Evolutionary conservation across 306 rosid genomes (phyloP), one percentile per base, ranked within the genome.

Genomic region (Prunus campanulata): DNA sequence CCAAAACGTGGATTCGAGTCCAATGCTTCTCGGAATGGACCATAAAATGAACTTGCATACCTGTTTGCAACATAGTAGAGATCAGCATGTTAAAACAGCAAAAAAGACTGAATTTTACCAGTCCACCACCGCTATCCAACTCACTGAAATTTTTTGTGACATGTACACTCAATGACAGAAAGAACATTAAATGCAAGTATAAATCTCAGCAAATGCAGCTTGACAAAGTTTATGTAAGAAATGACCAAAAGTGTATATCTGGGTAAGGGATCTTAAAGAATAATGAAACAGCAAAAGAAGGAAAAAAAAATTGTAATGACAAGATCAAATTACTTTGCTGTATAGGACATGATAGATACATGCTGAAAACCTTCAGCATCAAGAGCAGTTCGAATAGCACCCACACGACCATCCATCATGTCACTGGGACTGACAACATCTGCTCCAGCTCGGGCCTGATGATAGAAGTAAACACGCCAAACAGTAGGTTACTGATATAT

Each of bases 351-450:
- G 83, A 95, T 89, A 59, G 93, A 88, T 80, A 95, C 99, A 75
- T 92, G 90, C 71, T 91, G 86, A 87, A 90, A 95, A 74, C 99
- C 99, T 84, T 92, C 98, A 70, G 97, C 93, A 87, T 95, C 98
- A 22, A 92, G 97, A 84, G 96, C 98, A 49, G 83, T 82, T 57
- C 98, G 88, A 79, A 95, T 71, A 63, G 99, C 98, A 81, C 99
- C 99, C 11, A 92, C 93, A 49, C 97, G 89, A 50, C 98, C 97
- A 64, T 95, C 97, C 98, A 95, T 95, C 99, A 95, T 95, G 83
- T 95, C 99, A 77, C 98, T 92, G 5, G 99, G 99, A 85, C 99
- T 92, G 80, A 95, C 91, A 57, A 95, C 93, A 79, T 95, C 97
- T 72, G 97, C 99, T 87, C 98, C 98, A 80, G 99, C 97, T 72